phyloP scores from a whole-genome alignment of 306 rosid genomes.

The Quercus aquifolioides region DNA sequence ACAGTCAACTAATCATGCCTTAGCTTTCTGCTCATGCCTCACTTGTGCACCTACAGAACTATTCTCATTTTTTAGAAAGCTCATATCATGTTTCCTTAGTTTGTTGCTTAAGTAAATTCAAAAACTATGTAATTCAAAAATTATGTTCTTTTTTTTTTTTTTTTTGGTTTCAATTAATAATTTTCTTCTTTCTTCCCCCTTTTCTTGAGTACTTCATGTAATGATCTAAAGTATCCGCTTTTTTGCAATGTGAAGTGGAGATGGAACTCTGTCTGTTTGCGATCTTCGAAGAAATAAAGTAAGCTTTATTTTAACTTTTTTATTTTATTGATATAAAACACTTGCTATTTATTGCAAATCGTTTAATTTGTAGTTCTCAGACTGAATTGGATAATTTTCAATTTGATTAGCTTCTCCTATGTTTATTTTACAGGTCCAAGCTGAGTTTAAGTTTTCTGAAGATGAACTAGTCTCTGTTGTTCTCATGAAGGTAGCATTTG shows the following conservation, averaged over 20 bases:
- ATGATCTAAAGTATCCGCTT: neutral
- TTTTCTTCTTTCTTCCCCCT: neutral
- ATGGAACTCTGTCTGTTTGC: slow-evolving; percentile 91
- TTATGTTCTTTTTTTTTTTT: no score
- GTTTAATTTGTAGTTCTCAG: neutral
- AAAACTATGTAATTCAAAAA: no score
- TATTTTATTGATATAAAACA: neutral
- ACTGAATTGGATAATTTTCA: neutral
- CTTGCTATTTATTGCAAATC: neutral
- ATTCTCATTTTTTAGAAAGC: no score
- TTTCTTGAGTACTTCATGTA: neutral
- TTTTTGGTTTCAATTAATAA: neutral
- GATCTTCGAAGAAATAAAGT: slow-evolving; percentile 78
- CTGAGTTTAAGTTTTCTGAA: slow-evolving; percentile 81
- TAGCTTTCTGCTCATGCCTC: no score
- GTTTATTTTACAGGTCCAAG: slow-evolving; percentile 56
- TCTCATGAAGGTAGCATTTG: slow-evolving; percentile 71
- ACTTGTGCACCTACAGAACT: no score
- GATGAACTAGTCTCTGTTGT: slow-evolving; percentile 85
- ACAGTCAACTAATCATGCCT: no score
- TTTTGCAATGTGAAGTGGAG: slow-evolving; percentile 59
- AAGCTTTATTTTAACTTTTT: slow-evolving; percentile 17
- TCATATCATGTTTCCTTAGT: no score
- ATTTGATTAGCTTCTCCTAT: slow-evolving; percentile 20
- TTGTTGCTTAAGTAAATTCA: no score